Base-by-base conservation (phyloP, 345 rosid species). In the Salix suchowensis region DNA sequence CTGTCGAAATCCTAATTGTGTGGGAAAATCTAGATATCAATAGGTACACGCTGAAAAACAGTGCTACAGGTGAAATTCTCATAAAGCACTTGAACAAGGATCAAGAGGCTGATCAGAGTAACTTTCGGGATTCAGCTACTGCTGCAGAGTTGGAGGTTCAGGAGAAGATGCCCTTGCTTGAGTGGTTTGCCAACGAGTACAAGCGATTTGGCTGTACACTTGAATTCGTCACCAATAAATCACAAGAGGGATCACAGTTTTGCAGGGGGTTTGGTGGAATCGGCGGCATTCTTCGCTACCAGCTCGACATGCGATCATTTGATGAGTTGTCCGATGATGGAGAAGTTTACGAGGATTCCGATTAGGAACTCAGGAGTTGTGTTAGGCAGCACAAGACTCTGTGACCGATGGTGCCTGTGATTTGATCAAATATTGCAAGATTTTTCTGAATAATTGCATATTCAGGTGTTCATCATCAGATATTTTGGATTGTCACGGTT, bases 1-100 rank as follows among this genome's bases (percentile, higher is more conserved):
- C 77, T 39, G 70, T 85, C 0, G 79, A 79, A 67, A 81, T 74
- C 16, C 81, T 85, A 26, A 74, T 82, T 26, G 81, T 85, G 23
- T 83, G 86, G 83, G 81, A 85, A 72, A 81, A 85, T 75, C 79
- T 83, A 18, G 86, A 81, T 64, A 74, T 83, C 37, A 85, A 74
- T 48, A 70, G 81, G 21, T 85, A 78, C 48, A 78, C 50, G 74
- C 67, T 85, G 76, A 85, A 83, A 78, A 83, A 79, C 28, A 48
- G 70, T 16, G 46, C 23, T 19, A 78, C 85, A 6, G 82, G 78
- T 50, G 84, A 79, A 55, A 74, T 68, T 46, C 58, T 79, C 52
- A 66, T 73, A 16, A 83, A 79, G 48, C 79, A 83, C 60, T 39
- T 83, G 77, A 81, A 83, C 70, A 83, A 81, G 73, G 84, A 71